phyloP scores from a whole-genome alignment of 164 flowering plant species.

The Aristolochia californica region DNA sequence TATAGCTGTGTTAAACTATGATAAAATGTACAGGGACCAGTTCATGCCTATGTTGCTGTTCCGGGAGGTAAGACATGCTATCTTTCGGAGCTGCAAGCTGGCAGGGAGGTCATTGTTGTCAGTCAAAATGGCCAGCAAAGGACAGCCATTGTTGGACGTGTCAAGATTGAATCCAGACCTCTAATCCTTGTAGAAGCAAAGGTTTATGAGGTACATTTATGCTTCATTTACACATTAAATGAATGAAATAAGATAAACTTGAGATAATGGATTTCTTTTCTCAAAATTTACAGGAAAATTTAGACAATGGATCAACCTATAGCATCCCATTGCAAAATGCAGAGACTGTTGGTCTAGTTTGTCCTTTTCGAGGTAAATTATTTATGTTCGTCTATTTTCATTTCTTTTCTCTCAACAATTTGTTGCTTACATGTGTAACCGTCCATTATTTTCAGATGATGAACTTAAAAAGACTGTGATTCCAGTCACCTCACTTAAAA shows the following conservation, averaged over 20 bases:
- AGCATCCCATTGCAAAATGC: conserved; percentile 81
- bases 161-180: conserved; percentile 84
- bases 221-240: not conserved
- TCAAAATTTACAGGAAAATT: conserved; percentile 19
- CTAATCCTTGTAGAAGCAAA: conserved; percentile 79
- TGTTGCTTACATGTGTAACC: not conserved
- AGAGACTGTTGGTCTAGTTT: conserved; percentile 73
- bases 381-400: not conserved
- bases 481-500: conserved; percentile 73
- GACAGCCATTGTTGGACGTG: conserved; percentile 76
- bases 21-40: conserved; percentile 63
- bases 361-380: conserved; percentile 39
- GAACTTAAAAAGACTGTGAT: conserved; percentile 30
- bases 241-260: not conserved
- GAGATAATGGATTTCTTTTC: not conserved
- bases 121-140: conserved; percentile 64
- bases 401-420: not conserved
- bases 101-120: conserved; percentile 72
- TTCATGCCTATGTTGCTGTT: conserved; percentile 78
- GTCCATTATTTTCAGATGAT: conserved; percentile 21
- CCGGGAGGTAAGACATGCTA: conserved; percentile 89
- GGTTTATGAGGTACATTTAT: conserved; percentile 25
- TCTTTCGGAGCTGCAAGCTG: conserved; percentile 76
- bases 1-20: not conserved
- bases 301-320: conserved; percentile 35